Conservation (phyloP, 805 yeast genomes). For the Candida chilensis region DNA sequence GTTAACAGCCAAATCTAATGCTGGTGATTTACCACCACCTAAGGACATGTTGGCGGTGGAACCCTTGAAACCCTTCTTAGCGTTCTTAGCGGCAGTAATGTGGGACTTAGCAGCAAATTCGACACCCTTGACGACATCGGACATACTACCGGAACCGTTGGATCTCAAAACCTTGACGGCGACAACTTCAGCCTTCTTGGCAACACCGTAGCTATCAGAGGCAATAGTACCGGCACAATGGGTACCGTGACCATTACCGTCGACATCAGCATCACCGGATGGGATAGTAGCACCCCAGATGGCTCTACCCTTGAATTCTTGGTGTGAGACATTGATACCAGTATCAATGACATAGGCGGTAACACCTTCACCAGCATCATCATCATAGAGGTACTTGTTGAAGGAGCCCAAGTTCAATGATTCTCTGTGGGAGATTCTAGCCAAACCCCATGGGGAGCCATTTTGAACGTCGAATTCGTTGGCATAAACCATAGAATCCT, state of each 20-base stretch:
- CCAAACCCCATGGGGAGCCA: slow-evolving; percentile 93
- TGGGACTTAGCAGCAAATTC: slow-evolving; percentile 77
- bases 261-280: slow-evolving; percentile 55
- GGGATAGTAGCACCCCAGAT: slow-evolving; percentile 82
- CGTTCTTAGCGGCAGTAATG: slow-evolving; percentile 36
- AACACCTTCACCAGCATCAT: slow-evolving; percentile 73
- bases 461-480: slow-evolving; percentile 58
- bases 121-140: slow-evolving; percentile 79
- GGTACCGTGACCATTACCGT: slow-evolving; percentile 93
- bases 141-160: slow-evolving; percentile 77
- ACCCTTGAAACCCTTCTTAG: slow-evolving; percentile 66
- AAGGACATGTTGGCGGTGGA: slow-evolving; percentile 89
- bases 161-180: slow-evolving; percentile 81
- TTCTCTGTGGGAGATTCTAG: slow-evolving; percentile 80
- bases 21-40: slow-evolving; percentile 88
- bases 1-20: slow-evolving; percentile 79
- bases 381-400: slow-evolving; percentile 66
- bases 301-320: slow-evolving; percentile 79
- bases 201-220: slow-evolving; percentile 72
- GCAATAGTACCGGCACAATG: slow-evolving; percentile 97
- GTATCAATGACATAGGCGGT: slow-evolving; percentile 87
- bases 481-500: slow-evolving; percentile 64
- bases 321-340: slow-evolving; percentile 70
- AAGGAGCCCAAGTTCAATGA: slow-evolving; percentile 58
- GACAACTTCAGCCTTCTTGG: slow-evolving; percentile 69